phyloP scores from a whole-genome alignment of 2,329 filamentous ascomycete genomes.

The Xylariaceae sp. region DNA sequence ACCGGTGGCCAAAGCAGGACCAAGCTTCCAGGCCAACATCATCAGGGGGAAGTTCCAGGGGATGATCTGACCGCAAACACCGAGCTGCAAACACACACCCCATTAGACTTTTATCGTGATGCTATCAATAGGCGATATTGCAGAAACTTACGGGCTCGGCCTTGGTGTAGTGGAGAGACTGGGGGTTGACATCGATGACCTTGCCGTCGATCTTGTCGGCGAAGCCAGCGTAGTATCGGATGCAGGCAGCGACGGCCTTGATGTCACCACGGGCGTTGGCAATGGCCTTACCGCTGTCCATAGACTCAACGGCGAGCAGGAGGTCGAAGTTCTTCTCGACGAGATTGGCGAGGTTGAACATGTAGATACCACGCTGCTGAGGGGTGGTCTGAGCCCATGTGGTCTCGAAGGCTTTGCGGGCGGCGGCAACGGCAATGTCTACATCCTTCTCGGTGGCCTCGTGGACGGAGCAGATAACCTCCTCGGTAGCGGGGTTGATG shows the following conservation, averaged over 20 bases:
- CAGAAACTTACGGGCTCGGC: conserved; percentile 59
- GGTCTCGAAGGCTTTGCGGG: conserved; percentile 78
- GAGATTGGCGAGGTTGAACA: conserved; percentile 74
- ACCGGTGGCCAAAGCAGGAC: conserved; percentile 64
- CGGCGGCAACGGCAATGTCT: conserved; percentile 74
- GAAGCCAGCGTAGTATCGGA: conserved; percentile 87
- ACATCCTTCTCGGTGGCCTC: conserved; percentile 87
- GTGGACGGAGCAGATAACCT: conserved; percentile 74
- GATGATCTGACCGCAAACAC: conserved; percentile 72
- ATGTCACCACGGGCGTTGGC: conserved; percentile 72
- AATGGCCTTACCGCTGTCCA: conserved; percentile 84
- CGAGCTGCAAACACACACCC: conserved; percentile 21
- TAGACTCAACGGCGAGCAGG: conserved; percentile 75
- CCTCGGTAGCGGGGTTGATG: conserved; percentile 81
- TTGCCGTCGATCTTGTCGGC: conserved; percentile 89
- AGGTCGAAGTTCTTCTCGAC: conserved; percentile 71
- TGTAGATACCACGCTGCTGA: conserved; percentile 60
- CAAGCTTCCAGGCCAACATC: conserved; percentile 81
- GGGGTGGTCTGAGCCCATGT: conserved; percentile 64
- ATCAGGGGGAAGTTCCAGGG: conserved; percentile 84
- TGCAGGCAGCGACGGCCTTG: conserved; percentile 56
- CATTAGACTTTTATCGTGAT: conserved; percentile 2
- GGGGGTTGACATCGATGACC: conserved; percentile 71
- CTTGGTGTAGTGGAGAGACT: conserved; percentile 78
- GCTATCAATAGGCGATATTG: neutral